These are phyloP conservation scores for Leccinellum rugosiceps DNA, from an alignment of 768 basidiomycete genomes.

Conservation along the genomic window DNA sequence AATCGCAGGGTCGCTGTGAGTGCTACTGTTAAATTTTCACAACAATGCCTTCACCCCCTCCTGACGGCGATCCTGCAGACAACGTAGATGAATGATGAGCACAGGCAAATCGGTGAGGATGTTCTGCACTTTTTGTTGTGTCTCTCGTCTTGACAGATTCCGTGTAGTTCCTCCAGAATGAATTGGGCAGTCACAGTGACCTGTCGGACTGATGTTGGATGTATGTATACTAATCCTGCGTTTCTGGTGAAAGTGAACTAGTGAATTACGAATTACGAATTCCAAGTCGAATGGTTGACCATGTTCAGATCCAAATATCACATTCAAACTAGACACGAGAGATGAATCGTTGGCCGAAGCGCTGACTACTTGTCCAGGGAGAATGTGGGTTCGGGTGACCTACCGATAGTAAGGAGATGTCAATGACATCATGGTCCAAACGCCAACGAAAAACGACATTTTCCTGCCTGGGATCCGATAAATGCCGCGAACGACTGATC, in stretches of 20 bases:
- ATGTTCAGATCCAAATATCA: background rate
- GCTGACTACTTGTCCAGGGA: too few species aligned
- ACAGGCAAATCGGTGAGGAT: slow-evolving; percentile 43
- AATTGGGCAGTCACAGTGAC: background rate
- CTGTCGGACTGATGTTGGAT: background rate
- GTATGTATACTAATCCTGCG: background rate
- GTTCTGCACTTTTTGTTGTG: background rate
- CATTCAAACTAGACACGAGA: background rate
- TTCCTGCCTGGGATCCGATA: too few species aligned
- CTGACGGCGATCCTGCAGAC: slow-evolving; percentile 39
- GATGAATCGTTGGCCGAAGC: background rate
- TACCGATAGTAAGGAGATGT: background rate
- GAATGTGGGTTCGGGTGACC: too few species aligned
- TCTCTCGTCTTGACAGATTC: background rate
- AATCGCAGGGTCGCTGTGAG: slow-evolving; percentile 24
- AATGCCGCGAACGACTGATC: too few species aligned
- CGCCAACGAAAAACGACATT: background rate
- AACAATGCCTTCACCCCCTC: slow-evolving; percentile 5
- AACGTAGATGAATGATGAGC: slow-evolving; percentile 42
- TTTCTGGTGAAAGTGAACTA: background rate
- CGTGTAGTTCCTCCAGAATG: background rate
- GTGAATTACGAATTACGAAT: background rate
- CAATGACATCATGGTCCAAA: too few species aligned
- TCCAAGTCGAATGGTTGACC: background rate
- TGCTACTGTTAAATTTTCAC: background rate